Evolutionary conservation across 73 alveolate species (phyloP).

Genomic region (Effrenium voratum): DNA sequence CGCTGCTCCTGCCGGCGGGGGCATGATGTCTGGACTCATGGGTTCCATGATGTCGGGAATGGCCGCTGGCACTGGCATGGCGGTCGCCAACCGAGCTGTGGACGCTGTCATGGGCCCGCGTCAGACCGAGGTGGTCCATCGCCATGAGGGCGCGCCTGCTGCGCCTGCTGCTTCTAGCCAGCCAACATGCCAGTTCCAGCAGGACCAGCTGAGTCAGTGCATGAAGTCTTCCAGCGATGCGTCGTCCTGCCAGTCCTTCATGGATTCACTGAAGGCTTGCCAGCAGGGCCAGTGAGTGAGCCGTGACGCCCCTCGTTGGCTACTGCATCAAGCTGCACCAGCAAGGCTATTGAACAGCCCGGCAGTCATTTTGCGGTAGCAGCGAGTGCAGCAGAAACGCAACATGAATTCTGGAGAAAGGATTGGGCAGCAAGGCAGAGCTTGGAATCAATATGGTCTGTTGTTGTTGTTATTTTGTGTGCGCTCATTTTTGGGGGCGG

Average conservation of each 20-base stretch:
- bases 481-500: too few species aligned
- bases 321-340: too few species aligned
- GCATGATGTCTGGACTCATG: constrained; percentile 85
- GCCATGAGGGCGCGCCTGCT: constrained; percentile 76
- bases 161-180: constrained; percentile 25
- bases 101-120: constrained; percentile 94
- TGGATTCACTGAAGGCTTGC: constrained; percentile 93
- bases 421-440: too few species aligned
- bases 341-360: too few species aligned
- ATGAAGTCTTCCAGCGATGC: constrained; percentile 86
- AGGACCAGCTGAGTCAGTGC: constrained; percentile 90
- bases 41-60: constrained; percentile 83
- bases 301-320: too few species aligned
- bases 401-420: too few species aligned
- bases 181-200: constrained; percentile 71
- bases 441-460: too few species aligned
- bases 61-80: constrained; percentile 92
- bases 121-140: constrained; percentile 92
- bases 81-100: constrained; percentile 92
- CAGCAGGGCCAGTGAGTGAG: constrained; percentile 70
- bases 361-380: too few species aligned
- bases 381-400: too few species aligned
- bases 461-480: too few species aligned
- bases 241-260: constrained; percentile 81
- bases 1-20: constrained; percentile 61